Conservation (phyloP, 2,329 filamentous ascomycete species). For the Sporothrix luriei region DNA sequence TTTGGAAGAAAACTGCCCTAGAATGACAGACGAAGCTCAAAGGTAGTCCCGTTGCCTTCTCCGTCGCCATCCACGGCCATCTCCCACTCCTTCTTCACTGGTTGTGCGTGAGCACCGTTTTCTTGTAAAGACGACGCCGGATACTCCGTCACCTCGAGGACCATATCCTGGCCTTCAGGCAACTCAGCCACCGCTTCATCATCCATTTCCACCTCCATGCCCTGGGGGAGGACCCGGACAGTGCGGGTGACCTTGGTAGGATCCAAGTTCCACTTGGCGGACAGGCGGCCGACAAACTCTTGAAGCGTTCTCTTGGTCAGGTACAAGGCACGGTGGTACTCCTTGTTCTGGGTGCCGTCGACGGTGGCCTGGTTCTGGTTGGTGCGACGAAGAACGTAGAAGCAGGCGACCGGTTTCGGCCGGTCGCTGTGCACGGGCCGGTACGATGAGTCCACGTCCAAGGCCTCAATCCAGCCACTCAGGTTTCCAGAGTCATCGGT, state of each 20-base stretch:
- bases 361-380: conserved; percentile 41
- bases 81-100: conserved; percentile 61
- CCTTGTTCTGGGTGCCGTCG: conserved; percentile 37
- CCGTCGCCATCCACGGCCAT: conserved; percentile 57
- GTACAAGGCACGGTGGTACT: conserved; percentile 84
- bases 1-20: conserved; percentile 41
- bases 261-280: conserved; percentile 80
- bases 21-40: conserved; percentile 53
- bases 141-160: conserved; percentile 64
- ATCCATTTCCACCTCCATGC: conserved; percentile 82
- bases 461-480: conserved; percentile 83
- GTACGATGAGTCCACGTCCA: conserved; percentile 87
- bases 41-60: conserved; percentile 43
- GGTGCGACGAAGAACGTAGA: conserved; percentile 70
- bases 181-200: conserved; percentile 85
- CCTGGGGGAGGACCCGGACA: conserved; percentile 71
- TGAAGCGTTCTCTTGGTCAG: conserved; percentile 73
- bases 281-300: conserved; percentile 72
- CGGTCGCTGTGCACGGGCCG: conserved; percentile 71
- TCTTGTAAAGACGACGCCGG: conserved; percentile 42
- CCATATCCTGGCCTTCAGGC: conserved; percentile 90
- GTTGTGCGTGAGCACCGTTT: conserved; percentile 11
- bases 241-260: conserved; percentile 69
- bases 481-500: conserved; percentile 66
- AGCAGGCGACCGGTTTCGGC: conserved; percentile 78